phyloP scores from a whole-genome alignment of 2,329 filamentous ascomycete species.

The Ophidiomyces ophidiicola region DNA sequence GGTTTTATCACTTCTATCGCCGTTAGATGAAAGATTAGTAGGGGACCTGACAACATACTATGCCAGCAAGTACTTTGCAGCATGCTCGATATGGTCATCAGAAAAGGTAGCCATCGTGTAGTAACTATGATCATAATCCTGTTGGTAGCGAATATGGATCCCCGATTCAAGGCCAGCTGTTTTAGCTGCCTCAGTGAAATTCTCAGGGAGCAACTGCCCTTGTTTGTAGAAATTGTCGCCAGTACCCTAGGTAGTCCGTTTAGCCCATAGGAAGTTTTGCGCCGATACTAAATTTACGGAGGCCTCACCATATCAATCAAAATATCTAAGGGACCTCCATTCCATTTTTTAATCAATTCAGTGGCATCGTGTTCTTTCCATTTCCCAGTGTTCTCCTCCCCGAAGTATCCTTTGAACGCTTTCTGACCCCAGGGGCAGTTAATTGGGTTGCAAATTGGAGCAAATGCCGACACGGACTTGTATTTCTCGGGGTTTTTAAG shows the following conservation, averaged over 20 bases:
- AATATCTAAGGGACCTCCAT: conserved; percentile 56
- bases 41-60: conserved; percentile 35
- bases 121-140: conserved; percentile 94
- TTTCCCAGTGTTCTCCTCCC: conserved; percentile 52
- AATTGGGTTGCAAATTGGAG: conserved; percentile 76
- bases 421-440: conserved; percentile 91
- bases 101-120: conserved; percentile 89
- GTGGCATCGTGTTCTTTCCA: conserved; percentile 91
- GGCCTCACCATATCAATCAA: conserved; percentile 69
- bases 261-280: neutral
- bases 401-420: conserved; percentile 85
- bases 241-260: conserved; percentile 51
- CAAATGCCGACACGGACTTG: conserved; percentile 77
- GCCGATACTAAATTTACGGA: neutral
- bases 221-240: conserved; percentile 96
- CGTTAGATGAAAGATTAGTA: conserved; percentile 5
- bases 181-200: conserved; percentile 69
- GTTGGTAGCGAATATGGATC: conserved; percentile 68
- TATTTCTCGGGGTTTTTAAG: conserved; percentile 85
- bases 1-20: conserved; percentile 4
- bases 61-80: conserved; percentile 66
- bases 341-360: conserved; percentile 69
- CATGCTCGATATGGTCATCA: conserved; percentile 81
- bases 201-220: conserved; percentile 84
- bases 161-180: conserved; percentile 58